Conservation (phyloP, 352 stramenopile genomes). For the Aphanomyces stellatus region DNA sequence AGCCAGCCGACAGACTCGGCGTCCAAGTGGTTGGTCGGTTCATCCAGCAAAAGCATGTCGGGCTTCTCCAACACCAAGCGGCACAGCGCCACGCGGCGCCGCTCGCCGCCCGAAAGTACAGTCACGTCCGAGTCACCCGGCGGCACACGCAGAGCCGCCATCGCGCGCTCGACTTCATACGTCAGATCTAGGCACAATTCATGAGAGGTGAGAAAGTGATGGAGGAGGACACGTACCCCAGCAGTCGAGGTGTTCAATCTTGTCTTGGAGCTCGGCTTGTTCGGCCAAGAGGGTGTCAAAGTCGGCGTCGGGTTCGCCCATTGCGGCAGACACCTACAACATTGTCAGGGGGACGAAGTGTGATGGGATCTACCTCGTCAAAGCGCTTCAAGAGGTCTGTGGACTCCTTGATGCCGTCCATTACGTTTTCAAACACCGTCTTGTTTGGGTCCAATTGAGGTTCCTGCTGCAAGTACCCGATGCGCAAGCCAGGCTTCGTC, state of each 20-base stretch:
- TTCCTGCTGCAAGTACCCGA: slow-evolving; percentile 84
- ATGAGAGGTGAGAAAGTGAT: background rate
- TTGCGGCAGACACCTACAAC: slow-evolving; percentile 63
- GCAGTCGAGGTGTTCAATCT: slow-evolving; percentile 78
- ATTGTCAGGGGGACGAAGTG: background rate
- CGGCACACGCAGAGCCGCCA: slow-evolving; percentile 67
- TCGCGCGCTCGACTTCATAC: slow-evolving; percentile 77
- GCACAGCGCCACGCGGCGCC: slow-evolving; percentile 93
- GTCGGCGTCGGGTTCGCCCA: slow-evolving; percentile 86
- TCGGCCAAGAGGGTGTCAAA: slow-evolving; percentile 80
- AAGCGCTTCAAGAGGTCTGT: slow-evolving; percentile 71
- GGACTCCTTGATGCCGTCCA: slow-evolving; percentile 80
- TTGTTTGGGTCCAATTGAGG: slow-evolving; percentile 74
- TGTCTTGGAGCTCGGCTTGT: slow-evolving; percentile 77
- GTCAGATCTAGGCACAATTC: slow-evolving; percentile 32
- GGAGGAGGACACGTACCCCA: slow-evolving; percentile 32
- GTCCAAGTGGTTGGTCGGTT: slow-evolving; percentile 98
- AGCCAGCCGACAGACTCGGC: slow-evolving; percentile 95
- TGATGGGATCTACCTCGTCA: slow-evolving; percentile 35
- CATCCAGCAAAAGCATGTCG: slow-evolving; percentile 95
- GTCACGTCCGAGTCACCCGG: slow-evolving; percentile 53
- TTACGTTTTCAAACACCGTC: slow-evolving; percentile 88
- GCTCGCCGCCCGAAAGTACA: slow-evolving; percentile 88
- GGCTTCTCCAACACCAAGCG: slow-evolving; percentile 94
- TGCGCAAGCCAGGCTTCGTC: slow-evolving; percentile 75